Conservation (phyloP, 2,329 filamentous ascomycete genomes). For the Cercospora zeina region DNA sequence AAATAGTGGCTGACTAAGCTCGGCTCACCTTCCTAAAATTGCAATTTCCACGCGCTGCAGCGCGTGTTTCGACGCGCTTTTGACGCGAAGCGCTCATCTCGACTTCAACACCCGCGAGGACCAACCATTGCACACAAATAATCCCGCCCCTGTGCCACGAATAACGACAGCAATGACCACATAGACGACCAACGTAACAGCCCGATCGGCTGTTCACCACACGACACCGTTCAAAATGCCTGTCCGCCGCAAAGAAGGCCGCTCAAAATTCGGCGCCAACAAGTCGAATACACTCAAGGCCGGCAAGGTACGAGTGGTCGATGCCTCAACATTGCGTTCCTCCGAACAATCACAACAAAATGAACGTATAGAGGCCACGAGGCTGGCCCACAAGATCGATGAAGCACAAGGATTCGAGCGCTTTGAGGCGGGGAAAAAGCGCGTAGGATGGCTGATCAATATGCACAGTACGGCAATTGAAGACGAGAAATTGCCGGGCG, state of each 20-base stretch:
- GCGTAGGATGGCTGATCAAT: conserved; percentile 91
- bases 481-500: conserved; percentile 79
- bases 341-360: conserved; percentile 86
- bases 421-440: conserved; percentile 83
- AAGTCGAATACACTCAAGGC: conserved; percentile 36
- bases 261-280: conserved; percentile 45
- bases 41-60: conserved; percentile 1
- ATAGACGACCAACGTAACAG: conserved; percentile 1
- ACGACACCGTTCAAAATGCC: conserved; percentile 42
- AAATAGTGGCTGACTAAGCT: conserved; percentile 4
- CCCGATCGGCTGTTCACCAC: conserved; percentile 1
- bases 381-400: conserved; percentile 84
- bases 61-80: conserved; percentile 10
- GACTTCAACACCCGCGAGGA: background rate
- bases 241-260: conserved; percentile 44
- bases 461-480: conserved; percentile 86
- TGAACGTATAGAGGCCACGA: conserved; percentile 85
- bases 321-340: conserved; percentile 69
- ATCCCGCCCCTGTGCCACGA: background rate
- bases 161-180: conserved; percentile 14
- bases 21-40: background rate
- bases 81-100: conserved; percentile 3
- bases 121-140: background rate
- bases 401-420: conserved; percentile 91
- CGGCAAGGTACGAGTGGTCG: conserved; percentile 62